phyloP scores from a whole-genome alignment of 2,329 filamentous ascomycete genomes.

The Lachnellula hyalina region DNA sequence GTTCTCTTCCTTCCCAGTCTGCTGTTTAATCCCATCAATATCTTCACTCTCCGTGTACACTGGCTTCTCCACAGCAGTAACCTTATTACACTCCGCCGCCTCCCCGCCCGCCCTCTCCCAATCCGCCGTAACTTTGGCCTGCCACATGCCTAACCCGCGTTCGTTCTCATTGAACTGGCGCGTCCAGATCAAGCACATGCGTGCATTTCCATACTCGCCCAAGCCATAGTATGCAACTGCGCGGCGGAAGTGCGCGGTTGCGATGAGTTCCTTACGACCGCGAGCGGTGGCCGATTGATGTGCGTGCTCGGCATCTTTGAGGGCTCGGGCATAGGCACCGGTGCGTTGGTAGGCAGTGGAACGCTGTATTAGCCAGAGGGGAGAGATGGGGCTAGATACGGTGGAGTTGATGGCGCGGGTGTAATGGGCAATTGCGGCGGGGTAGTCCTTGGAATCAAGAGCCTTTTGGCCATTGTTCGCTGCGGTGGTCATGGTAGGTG shows the following conservation, averaged over 20 bases:
- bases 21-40: neutral
- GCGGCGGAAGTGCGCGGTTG: slow-evolving; percentile 76
- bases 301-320: slow-evolving; percentile 65
- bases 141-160: slow-evolving; percentile 52
- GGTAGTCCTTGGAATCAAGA: slow-evolving; percentile 57
- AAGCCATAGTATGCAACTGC: slow-evolving; percentile 68
- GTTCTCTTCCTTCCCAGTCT: neutral
- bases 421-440: slow-evolving; percentile 61
- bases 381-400: slow-evolving; percentile 45
- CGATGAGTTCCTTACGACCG: slow-evolving; percentile 68
- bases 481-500: slow-evolving; percentile 42
- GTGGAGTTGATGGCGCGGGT: slow-evolving; percentile 65
- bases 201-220: slow-evolving; percentile 68
- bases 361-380: slow-evolving; percentile 75
- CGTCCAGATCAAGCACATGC: slow-evolving; percentile 59
- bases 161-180: slow-evolving; percentile 48
- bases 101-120: slow-evolving; percentile 42
- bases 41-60: slow-evolving; percentile 11
- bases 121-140: slow-evolving; percentile 48
- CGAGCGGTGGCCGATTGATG: slow-evolving; percentile 59
- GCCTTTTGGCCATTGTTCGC: slow-evolving; percentile 52
- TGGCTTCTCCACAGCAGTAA: slow-evolving; percentile 49
- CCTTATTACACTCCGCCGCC: slow-evolving; percentile 40
- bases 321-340: slow-evolving; percentile 55
- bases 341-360: slow-evolving; percentile 71